These are phyloP conservation scores for Arthrobotrys sphaeroides DNA, from an alignment of 2,329 filamentous ascomycete genomes.

Conservation along the genomic window DNA sequence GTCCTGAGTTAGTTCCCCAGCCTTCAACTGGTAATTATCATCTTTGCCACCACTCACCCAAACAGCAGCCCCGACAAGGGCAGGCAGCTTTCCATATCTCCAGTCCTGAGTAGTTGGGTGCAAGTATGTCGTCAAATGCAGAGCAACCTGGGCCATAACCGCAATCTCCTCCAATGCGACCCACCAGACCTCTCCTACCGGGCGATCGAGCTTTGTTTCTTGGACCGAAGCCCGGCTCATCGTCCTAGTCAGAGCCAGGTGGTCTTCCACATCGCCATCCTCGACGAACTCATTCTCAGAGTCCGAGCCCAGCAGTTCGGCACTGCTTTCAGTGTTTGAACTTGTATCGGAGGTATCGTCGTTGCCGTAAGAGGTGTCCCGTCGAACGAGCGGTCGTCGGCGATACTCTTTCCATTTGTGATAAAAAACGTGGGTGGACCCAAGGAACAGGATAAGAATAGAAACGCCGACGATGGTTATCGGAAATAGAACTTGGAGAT, in stretches of 20 bases:
- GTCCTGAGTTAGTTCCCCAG: neutral
- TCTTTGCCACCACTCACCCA: slow-evolving; percentile 68
- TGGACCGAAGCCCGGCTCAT: slow-evolving; percentile 65
- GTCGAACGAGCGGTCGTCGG: neutral
- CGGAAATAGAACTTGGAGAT: slow-evolving; percentile 82
- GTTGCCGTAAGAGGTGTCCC: slow-evolving; percentile 1
- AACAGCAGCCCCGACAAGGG: slow-evolving; percentile 73
- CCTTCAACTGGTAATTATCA: neutral
- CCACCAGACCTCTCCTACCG: slow-evolving; percentile 75
- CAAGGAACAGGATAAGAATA: slow-evolving; percentile 69
- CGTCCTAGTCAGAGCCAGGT: slow-evolving; percentile 68
- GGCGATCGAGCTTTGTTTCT: slow-evolving; percentile 76
- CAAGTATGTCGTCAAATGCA: slow-evolving; percentile 73
- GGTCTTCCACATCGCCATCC: slow-evolving; percentile 65
- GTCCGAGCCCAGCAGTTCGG: slow-evolving; percentile 60
- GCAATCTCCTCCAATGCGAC: slow-evolving; percentile 79
- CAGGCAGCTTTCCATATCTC: slow-evolving; percentile 65
- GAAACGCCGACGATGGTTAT: slow-evolving; percentile 76
- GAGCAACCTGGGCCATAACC: slow-evolving; percentile 74
- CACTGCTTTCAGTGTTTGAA: slow-evolving; percentile 50
- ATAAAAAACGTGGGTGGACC: slow-evolving; percentile 45
- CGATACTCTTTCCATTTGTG: slow-evolving; percentile 47
- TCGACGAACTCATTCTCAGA: slow-evolving; percentile 69
- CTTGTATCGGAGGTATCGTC: slow-evolving; percentile 30
- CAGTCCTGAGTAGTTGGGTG: slow-evolving; percentile 67